Evolutionary conservation across 345 rosid species (phyloP), one percentile per base, ranked within the genome.

Genomic region (Aethionema arabicum): DNA sequence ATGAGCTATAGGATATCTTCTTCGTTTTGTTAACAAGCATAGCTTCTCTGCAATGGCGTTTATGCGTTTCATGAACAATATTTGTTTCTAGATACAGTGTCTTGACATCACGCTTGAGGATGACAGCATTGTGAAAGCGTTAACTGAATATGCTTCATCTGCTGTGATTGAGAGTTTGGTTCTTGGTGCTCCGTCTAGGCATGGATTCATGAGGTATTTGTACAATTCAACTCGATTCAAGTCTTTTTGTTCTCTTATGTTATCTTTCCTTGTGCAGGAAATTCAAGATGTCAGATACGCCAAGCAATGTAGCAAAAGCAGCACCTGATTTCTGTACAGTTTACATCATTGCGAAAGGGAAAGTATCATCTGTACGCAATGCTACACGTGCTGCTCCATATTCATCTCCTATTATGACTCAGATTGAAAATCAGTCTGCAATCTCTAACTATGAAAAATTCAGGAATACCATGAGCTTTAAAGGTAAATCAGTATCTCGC

Each of bases 311-410:
- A 14, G 65, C 80, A 0, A 93, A 86, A 74, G 76, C 68, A 12
- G 85, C 82, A 55, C 96, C 96, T 1, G 99, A 84, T 69, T 93
- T 93, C 75, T 93, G 97, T 68, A 85, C 68, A 3, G 90, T 90
- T 12, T 90, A 81, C 59, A 79, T 87, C 59, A 77, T 90, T 62
- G 75, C 88, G 8, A 93, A 90, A 78, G 87, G 90, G 63, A 93
- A 84, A 75, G 40, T 87, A 11, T 83, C 95, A 49, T 77, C 96
- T 0, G 59, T 76, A 5, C 63, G 82, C 14, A 51, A 76, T 51
- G 88, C 97, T 32, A 43, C 82, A 59, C 88, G 82, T 66, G 15
- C 77, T 7, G 84, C 87, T 9, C 90, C 99, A 7, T 72, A 61
- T 61, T 39, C 70, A 10, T 90, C 97, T 43, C 97, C 99, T 0